phyloP scores from a whole-genome alignment of 176 grass and related monocot genomes.

The Musa acuminata region DNA sequence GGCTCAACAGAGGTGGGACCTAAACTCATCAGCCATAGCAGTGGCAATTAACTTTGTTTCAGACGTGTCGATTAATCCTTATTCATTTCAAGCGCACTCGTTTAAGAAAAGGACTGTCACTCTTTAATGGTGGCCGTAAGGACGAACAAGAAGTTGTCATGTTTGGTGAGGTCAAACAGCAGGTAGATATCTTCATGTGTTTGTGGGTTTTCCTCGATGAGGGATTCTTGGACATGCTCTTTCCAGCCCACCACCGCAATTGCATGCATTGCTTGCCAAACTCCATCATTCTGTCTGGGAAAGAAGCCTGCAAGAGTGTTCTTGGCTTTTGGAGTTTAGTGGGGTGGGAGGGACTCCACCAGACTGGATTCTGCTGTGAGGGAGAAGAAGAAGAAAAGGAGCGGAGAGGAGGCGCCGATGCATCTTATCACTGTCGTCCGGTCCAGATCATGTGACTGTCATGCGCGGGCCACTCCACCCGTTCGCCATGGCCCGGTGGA shows the following conservation, averaged over 20 bases:
- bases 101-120: too few species aligned
- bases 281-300: background rate
- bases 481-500: background rate
- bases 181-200: background rate
- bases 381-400: background rate
- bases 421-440: background rate
- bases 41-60: too few species aligned
- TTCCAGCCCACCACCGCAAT: background rate
- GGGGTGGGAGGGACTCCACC: background rate
- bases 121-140: too few species aligned
- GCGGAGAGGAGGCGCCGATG: background rate
- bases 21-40: too few species aligned
- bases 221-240: background rate
- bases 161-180: background rate
- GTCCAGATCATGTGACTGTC: background rate
- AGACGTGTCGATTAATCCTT: too few species aligned
- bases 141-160: background rate
- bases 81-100: too few species aligned
- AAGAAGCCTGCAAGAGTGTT: background rate
- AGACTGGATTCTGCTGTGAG: background rate
- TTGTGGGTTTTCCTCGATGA: background rate
- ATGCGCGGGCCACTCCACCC: background rate
- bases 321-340: background rate
- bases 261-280: background rate
- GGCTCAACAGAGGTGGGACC: too few species aligned